These are phyloP conservation scores for Teratosphaeria nubilosa DNA, from an alignment of 2,329 filamentous ascomycete genomes.

Conservation along the genomic window DNA sequence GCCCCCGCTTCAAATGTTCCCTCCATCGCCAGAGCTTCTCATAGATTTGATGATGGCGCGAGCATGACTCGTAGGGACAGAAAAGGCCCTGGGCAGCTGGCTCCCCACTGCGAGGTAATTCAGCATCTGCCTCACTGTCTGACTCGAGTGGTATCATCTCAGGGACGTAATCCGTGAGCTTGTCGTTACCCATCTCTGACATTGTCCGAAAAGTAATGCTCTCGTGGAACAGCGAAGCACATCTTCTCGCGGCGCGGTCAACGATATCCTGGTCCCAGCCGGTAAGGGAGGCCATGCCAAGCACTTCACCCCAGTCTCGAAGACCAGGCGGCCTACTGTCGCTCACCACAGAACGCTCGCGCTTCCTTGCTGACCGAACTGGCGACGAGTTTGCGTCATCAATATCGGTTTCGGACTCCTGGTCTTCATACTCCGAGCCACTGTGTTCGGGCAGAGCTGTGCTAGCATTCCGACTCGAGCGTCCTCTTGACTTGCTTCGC, in stretches of 20 bases:
- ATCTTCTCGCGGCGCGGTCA: constrained; percentile 61
- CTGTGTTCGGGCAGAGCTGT: background rate
- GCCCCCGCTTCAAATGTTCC: constrained; percentile 23
- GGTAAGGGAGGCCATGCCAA: constrained; percentile 65
- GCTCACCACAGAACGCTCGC: background rate
- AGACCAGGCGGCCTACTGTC: constrained; percentile 28
- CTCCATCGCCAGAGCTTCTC: constrained; percentile 20
- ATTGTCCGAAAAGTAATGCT: constrained; percentile 49
- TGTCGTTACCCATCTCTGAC: constrained; percentile 12
- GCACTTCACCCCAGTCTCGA: constrained; percentile 76
- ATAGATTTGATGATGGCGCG: constrained; percentile 16
- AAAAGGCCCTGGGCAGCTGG: background rate
- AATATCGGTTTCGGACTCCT: background rate
- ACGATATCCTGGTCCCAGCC: constrained; percentile 59
- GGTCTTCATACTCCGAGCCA: background rate
- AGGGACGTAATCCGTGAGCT: constrained; percentile 28
- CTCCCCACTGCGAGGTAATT: background rate
- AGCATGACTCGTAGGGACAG: constrained; percentile 20
- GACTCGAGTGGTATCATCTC: constrained; percentile 20
- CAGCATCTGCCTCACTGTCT: background rate
- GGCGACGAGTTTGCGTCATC: background rate
- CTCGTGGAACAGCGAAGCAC: constrained; percentile 64
- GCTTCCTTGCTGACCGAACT: background rate
- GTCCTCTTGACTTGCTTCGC: constrained; percentile 1
- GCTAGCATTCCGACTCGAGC: background rate